These are phyloP conservation scores for Stephania japonica DNA, from an alignment of 164 flowering plant genomes.

Conservation along the genomic window DNA sequence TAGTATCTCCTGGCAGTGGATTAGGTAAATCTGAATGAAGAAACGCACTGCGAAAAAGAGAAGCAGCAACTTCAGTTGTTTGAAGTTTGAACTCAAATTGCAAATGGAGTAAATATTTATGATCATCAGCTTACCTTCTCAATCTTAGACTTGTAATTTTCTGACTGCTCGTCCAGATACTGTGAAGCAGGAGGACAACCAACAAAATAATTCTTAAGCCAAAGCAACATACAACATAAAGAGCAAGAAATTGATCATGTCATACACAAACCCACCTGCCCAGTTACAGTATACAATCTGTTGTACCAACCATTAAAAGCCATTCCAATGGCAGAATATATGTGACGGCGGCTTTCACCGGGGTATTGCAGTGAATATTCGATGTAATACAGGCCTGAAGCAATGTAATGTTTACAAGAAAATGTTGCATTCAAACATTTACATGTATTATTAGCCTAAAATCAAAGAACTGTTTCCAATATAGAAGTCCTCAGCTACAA, in stretches of 20 bases:
- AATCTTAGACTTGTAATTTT: constrained; percentile 46
- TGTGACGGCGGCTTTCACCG: constrained; percentile 70
- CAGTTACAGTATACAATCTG: constrained; percentile 86
- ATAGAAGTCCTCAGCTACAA: not conserved
- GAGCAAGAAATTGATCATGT: not conserved
- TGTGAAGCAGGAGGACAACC: constrained; percentile 15
- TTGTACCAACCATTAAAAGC: constrained; percentile 80
- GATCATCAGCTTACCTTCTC: constrained; percentile 44
- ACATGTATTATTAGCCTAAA: not conserved
- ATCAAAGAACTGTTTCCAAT: not conserved
- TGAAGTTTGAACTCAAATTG: not conserved
- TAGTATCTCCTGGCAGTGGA: not conserved
- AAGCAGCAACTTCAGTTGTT: not conserved
- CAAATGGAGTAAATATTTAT: not conserved
- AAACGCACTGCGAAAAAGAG: constrained; percentile 49
- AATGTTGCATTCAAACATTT: not conserved
- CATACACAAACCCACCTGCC: constrained; percentile 52
- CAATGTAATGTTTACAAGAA: not conserved
- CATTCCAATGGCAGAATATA: constrained; percentile 76
- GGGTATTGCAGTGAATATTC: constrained; percentile 87
- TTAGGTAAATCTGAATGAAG: constrained; percentile 66
- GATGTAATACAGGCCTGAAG: constrained; percentile 77
- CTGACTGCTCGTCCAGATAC: constrained; percentile 71
- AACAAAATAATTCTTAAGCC: not conserved
- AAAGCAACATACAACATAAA: not conserved